phyloP scores from a whole-genome alignment of 2,329 filamentous ascomycete species.

The Zasmidium cellare region DNA sequence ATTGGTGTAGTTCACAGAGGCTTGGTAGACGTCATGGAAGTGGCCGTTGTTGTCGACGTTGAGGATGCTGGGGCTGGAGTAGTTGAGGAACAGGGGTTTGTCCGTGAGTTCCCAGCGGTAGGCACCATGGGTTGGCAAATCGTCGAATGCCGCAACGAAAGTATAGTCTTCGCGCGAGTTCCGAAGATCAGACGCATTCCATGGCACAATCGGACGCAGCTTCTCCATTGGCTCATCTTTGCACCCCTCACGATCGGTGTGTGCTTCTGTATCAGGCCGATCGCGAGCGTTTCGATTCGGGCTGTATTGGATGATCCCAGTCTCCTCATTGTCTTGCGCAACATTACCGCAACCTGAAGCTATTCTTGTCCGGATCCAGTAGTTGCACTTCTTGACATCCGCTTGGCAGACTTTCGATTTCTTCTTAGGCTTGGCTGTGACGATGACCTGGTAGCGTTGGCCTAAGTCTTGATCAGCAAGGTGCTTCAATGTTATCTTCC shows the following conservation, averaged over 20 bases:
- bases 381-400: conserved; percentile 19
- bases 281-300: neutral
- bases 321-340: conserved; percentile 26
- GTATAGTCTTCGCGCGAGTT: conserved; percentile 22
- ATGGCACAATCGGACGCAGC: conserved; percentile 30
- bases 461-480: conserved; percentile 26
- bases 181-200: conserved; percentile 22
- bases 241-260: conserved; percentile 24
- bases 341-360: conserved; percentile 31
- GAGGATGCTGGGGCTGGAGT: conserved; percentile 29
- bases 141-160: conserved; percentile 24
- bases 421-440: conserved; percentile 26
- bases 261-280: conserved; percentile 17
- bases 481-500: too few species aligned
- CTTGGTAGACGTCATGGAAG: conserved; percentile 4
- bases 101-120: conserved; percentile 30
- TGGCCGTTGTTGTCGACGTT: conserved; percentile 25
- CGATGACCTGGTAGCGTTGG: conserved; percentile 37
- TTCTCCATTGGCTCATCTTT: conserved; percentile 28
- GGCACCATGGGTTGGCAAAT: conserved; percentile 10
- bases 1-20: conserved; percentile 18
- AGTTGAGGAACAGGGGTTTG: conserved; percentile 29
- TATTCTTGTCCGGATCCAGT: conserved; percentile 31
- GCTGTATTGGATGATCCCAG: conserved; percentile 28
- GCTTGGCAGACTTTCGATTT: neutral